Evolutionary conservation across 2,329 filamentous ascomycete species (phyloP).

Genomic region (Rosellinia necatrix): DNA sequence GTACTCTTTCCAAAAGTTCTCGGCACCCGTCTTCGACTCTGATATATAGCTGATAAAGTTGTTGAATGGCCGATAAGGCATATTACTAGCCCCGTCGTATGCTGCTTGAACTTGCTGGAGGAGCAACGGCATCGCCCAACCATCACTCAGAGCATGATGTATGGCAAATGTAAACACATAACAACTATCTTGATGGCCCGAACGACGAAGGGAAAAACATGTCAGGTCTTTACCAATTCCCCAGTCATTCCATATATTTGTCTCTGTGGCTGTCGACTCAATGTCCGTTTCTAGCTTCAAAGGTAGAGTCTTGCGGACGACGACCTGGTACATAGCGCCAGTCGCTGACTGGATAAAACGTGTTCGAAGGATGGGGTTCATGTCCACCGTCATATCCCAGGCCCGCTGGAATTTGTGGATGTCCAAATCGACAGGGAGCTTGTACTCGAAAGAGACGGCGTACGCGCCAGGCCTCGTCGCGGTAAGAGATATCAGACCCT

Average conservation of each 20-base stretch:
- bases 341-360: conserved; percentile 7
- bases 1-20: conserved; percentile 1
- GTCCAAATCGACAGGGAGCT: conserved; percentile 4
- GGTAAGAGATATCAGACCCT: conserved; percentile 10
- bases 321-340: conserved; percentile 1
- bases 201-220: neutral
- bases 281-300: neutral
- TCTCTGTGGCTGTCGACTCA: neutral
- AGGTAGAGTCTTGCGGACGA: neutral
- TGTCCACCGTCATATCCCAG: neutral
- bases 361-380: conserved; percentile 16
- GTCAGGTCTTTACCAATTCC: neutral
- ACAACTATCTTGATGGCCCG: no score
- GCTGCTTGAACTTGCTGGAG: conserved; percentile 4
- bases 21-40: neutral
- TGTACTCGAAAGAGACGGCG: conserved; percentile 1
- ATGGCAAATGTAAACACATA: neutral
- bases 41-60: conserved; percentile 11
- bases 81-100: neutral
- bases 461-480: neutral
- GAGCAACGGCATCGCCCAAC: conserved; percentile 13
- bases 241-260: neutral
- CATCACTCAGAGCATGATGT: conserved; percentile 14
- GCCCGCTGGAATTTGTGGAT: neutral
- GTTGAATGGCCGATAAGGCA: conserved; percentile 4